Evolutionary conservation across 2,329 filamentous ascomycete genomes (phyloP).

Genomic region (Amylocarpus encephaloides): DNA sequence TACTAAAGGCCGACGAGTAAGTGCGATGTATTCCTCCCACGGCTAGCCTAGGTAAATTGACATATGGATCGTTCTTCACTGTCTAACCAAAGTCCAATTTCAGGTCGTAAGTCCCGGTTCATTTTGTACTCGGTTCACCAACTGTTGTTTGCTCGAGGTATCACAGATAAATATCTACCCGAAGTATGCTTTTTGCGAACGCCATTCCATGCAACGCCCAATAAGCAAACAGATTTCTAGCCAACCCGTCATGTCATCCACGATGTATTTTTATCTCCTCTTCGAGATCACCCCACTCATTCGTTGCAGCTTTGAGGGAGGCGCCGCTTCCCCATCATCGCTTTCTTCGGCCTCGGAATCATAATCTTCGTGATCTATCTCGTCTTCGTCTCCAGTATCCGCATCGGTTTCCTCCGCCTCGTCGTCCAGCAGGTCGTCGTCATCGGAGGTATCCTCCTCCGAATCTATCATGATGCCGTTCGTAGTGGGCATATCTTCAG

Average conservation of each 20-base stretch:
- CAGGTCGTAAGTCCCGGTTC: not conserved
- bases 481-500: slow-evolving; percentile 34
- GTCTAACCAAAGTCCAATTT: too few species aligned
- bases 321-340: slow-evolving; percentile 33
- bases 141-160: slow-evolving; percentile 3
- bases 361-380: slow-evolving; percentile 39
- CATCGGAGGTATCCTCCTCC: slow-evolving; percentile 38
- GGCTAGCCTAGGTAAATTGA: too few species aligned
- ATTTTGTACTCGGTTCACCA: slow-evolving; percentile 1
- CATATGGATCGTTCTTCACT: too few species aligned
- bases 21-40: too few species aligned
- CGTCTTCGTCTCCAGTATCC: slow-evolving; percentile 36
- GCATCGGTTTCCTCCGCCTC: slow-evolving; percentile 41
- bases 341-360: slow-evolving; percentile 39
- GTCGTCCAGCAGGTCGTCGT: slow-evolving; percentile 41
- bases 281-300: slow-evolving; percentile 22
- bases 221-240: slow-evolving; percentile 6
- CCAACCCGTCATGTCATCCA: not conserved
- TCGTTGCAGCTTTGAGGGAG: slow-evolving; percentile 26
- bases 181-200: slow-evolving; percentile 16
- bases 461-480: slow-evolving; percentile 42
- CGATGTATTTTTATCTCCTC: slow-evolving; percentile 18
- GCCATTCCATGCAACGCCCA: slow-evolving; percentile 29
- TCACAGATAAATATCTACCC: slow-evolving; percentile 7
- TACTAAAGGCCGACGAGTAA: too few species aligned